Evolutionary conservation across 2,329 filamentous ascomycete species (phyloP).

Genomic region (Cercospora beticola): DNA sequence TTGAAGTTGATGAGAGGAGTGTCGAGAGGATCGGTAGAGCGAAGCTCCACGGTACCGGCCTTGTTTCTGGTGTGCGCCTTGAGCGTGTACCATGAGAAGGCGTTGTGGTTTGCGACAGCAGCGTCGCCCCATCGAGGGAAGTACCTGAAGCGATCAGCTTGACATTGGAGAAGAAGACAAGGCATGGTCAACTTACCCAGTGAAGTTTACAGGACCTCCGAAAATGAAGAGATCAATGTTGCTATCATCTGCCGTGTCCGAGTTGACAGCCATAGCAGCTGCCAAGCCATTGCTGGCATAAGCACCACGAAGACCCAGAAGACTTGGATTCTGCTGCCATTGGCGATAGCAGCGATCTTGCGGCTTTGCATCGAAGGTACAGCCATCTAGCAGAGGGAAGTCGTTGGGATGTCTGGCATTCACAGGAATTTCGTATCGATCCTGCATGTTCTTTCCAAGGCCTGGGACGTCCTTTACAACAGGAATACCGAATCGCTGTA

Average conservation of each 20-base stretch:
- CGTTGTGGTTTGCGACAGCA: constrained; percentile 46
- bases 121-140: constrained; percentile 55
- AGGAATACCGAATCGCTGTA: constrained; percentile 55
- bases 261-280: constrained; percentile 46
- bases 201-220: constrained; percentile 57
- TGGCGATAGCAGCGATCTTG: constrained; percentile 45
- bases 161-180: neutral
- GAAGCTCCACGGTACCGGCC: constrained; percentile 61
- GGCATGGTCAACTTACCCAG: constrained; percentile 33
- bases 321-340: constrained; percentile 43
- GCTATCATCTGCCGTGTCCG: constrained; percentile 43
- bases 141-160: constrained; percentile 37
- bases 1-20: constrained; percentile 63
- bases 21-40: constrained; percentile 62
- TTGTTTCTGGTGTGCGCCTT: constrained; percentile 65
- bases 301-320: constrained; percentile 41
- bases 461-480: constrained; percentile 58
- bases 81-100: constrained; percentile 54
- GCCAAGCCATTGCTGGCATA: constrained; percentile 56
- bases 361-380: constrained; percentile 38
- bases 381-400: constrained; percentile 41
- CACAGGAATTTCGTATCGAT: constrained; percentile 58
- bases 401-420: constrained; percentile 46
- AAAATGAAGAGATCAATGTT: constrained; percentile 56
- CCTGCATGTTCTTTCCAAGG: constrained; percentile 63